Conservation (phyloP, 805 yeast species). For the Lipomyces oligophaga region DNA sequence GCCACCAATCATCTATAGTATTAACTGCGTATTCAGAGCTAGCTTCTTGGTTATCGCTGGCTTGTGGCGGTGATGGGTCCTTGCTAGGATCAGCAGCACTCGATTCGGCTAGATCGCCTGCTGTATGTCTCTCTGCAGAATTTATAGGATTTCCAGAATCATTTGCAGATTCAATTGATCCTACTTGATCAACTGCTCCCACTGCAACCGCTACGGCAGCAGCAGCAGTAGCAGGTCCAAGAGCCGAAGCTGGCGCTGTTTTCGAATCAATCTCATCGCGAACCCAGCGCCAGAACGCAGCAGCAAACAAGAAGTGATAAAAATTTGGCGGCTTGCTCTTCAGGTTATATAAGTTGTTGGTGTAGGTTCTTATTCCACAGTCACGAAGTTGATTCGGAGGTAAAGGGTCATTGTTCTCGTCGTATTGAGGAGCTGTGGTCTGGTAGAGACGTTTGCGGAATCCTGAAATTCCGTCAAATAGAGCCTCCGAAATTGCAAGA, state of each 20-base stretch:
- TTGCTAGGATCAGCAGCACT: too few relatives aligned
- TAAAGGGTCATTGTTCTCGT: conserved; percentile 11
- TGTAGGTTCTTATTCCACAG: conserved; percentile 22
- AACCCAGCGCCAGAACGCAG: conserved; percentile 29
- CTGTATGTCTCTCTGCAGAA: too few relatives aligned
- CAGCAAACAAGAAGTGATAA: conserved; percentile 26
- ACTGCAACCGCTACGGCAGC: too few relatives aligned
- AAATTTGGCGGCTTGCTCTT: conserved; percentile 21
- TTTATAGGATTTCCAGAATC: too few relatives aligned
- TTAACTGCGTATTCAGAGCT: conserved; percentile 5
- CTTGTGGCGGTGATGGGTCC: too few relatives aligned
- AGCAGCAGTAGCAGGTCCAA: not conserved
- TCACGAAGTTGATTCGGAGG: conserved; percentile 10
- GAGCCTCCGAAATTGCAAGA: conserved; percentile 26
- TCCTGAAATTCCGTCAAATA: conserved; percentile 21
- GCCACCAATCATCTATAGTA: conserved; percentile 26
- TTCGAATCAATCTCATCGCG: conserved; percentile 22
- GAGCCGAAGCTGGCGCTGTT: conserved; percentile 6
- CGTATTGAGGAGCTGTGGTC: conserved; percentile 3
- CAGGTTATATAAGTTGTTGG: conserved; percentile 19
- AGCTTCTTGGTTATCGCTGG: too few relatives aligned
- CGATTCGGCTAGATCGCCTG: too few relatives aligned
- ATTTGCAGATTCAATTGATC: not conserved
- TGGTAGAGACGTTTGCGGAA: conserved; percentile 22
- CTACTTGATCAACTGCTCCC: too few relatives aligned